These are phyloP conservation scores for Phlebopus sp. DNA, from an alignment of 1,284 basidiomycete genomes.

Conservation along the genomic window DNA sequence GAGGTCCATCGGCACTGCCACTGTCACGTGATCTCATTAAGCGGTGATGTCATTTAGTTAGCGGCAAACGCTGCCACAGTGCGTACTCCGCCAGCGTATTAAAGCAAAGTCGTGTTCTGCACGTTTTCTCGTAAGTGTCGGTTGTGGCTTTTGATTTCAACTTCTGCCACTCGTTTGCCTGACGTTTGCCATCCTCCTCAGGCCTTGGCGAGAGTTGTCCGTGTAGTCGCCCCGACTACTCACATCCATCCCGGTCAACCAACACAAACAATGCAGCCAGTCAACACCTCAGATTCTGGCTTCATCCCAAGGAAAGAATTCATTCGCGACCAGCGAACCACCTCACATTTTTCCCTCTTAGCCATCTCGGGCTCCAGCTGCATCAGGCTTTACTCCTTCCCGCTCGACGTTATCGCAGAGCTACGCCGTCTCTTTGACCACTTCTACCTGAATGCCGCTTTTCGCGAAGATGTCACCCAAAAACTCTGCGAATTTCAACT, in stretches of 20 bases:
- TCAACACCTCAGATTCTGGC: slow-evolving; percentile 35
- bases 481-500: slow-evolving; percentile 65
- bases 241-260: slow-evolving; percentile 26
- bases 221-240: slow-evolving; percentile 18
- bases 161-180: slow-evolving; percentile 38
- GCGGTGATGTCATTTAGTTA: no score
- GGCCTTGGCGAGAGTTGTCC: slow-evolving; percentile 25
- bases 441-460: slow-evolving; percentile 40
- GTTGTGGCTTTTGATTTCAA: slow-evolving; percentile 29
- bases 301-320: slow-evolving; percentile 72
- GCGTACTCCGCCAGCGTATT: slow-evolving; percentile 8
- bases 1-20: no score
- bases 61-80: slow-evolving; percentile 4
- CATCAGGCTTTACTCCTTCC: slow-evolving; percentile 69
- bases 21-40: no score
- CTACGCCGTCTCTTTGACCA: slow-evolving; percentile 56
- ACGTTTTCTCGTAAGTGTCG: slow-evolving; percentile 33
- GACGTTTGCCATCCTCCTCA: slow-evolving; percentile 36
- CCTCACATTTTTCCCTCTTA: slow-evolving; percentile 64
- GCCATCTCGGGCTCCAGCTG: slow-evolving; percentile 60
- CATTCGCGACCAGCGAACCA: slow-evolving; percentile 50
- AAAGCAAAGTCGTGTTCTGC: slow-evolving; percentile 28
- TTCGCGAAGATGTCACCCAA: slow-evolving; percentile 55
- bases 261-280: slow-evolving; percentile 32
- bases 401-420: slow-evolving; percentile 45